Base-by-base conservation (phyloP, 2,329 filamentous ascomycete species). In the Ceratocystis harringtonii region DNA sequence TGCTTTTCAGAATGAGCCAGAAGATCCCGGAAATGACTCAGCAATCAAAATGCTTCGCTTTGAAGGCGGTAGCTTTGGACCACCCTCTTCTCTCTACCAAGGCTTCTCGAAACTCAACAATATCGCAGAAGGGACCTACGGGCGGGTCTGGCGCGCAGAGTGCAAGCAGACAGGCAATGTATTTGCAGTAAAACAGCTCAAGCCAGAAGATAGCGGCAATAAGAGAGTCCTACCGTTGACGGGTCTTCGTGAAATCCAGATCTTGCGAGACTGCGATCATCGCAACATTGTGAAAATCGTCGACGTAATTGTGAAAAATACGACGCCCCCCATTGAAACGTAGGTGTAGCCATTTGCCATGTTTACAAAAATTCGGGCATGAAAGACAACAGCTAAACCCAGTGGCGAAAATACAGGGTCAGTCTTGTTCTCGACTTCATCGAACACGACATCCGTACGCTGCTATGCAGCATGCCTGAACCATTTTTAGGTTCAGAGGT, bases 111-210 rank as follows among this genome's bases (percentile, higher is more conserved):
- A 89, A 70, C 80, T 99, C 66, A 99, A 99, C 75, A 89, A 94
- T 73, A 99, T 99, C 71, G 94, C 97, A 75, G 94, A 99, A 77
- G 94, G 94, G 44, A 91, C 91, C 7, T 99, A 99, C 75, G 94
- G 94, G 58, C 92, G 87, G 83, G 94, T 99, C 3, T 92, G 92
- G 65, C 82, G 94, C 66, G 94, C 91, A 12, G 86, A 81, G 68
- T 87, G 95, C 71, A 79, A 81, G 41, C 77, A 79, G 3, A 92
- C 89, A 0, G 88, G 89, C 43, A 83, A 87, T 66, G 81, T 99
- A 5, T 92, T 97, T 22, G 94, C 94, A 15, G 78, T 99, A 69
- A 99, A 99, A 79, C 87, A 91, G 72, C 80, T 97, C 66, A 99
- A 99, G 79, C 78, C 83, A 58, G 82, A 83, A 68, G 91, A 95